Evolutionary conservation across 257 asterid genomes (phyloP).

Genomic region (Apocynum venetum): DNA sequence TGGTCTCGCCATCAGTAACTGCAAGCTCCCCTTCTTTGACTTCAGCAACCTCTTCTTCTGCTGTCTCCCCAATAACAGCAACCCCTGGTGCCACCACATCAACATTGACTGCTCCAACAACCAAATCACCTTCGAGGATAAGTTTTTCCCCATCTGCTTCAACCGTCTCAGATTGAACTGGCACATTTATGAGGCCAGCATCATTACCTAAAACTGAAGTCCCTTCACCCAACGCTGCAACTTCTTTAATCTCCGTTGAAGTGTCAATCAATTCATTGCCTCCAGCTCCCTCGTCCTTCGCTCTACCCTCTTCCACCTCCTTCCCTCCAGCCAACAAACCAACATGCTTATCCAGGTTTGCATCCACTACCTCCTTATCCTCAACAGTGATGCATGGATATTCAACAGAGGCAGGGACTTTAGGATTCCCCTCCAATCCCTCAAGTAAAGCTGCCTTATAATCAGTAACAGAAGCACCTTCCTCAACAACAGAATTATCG

Average conservation of each 20-base stretch:
- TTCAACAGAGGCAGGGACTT: constrained; percentile 13
- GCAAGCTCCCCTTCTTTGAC: constrained; percentile 17
- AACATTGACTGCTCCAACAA: constrained; percentile 43
- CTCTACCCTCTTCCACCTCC: constrained; percentile 13
- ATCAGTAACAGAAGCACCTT: constrained; percentile 13
- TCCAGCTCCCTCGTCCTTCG: constrained; percentile 15
- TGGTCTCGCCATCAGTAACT: constrained; percentile 12
- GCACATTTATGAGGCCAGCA: constrained; percentile 1
- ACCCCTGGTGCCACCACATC: constrained; percentile 32
- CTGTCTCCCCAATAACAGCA: constrained; percentile 31
- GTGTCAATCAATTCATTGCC: constrained; percentile 5
- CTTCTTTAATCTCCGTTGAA: constrained; percentile 22
- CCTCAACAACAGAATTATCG: constrained; percentile 3
- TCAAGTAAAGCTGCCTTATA: neutral
- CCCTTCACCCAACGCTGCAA: constrained; percentile 10
- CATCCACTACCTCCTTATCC: constrained; percentile 6
- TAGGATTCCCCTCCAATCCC: constrained; percentile 17
- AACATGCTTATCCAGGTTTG: constrained; percentile 6
- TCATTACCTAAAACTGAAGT: neutral
- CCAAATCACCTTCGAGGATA: constrained; percentile 37
- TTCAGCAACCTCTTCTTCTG: constrained; percentile 1
- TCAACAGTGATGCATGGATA: neutral
- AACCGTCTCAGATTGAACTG: constrained; percentile 23
- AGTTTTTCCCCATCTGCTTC: constrained; percentile 23
- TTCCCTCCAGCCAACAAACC: constrained; percentile 11